Base-by-base conservation (phyloP, 495 filamentous ascomycete genomes). In the Venustampulla echinocandica region DNA sequence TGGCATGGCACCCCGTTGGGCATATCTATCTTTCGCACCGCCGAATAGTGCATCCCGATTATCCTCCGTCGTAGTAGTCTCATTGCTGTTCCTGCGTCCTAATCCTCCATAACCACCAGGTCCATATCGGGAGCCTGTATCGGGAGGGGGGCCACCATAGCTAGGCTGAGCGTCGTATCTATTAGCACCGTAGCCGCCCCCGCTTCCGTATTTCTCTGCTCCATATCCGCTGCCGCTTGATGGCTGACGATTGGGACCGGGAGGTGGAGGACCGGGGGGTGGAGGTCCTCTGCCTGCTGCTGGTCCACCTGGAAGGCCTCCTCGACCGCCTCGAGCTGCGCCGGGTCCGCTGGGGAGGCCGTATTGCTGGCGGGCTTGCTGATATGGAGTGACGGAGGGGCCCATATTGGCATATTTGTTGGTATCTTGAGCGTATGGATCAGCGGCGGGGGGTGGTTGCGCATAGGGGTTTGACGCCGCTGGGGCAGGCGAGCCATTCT, bases 61-160 rank as follows among this genome's bases (percentile, higher is more conserved):
- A 39, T 68, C 67, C 53, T 81, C 77, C 4, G 60, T 60, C 4
- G 56, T 55, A 34, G 56, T 59, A 22, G 75, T 70, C 45, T 76
- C 71, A 39, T 74, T 73, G 54, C 75, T 78, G 39, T 76, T 71
- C 17, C 51, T 49, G 38, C 60, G 65, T 46, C 81, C 82, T 35
- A 88, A 55, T 20, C 82, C 82, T 36, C 85, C 85, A 55, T 90
- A 90, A 38, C 85, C 85, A 49, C 83, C 81, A 42, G 74, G 64
- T 27, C 82, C 75, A 49, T 57, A 57, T 42, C 41, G 49, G 1
- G 55, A 58, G 21, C 50, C 50, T 14, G 50, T 28, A 47, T 76
- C 49, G 69, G 45, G 65, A 65, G 22, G 71, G 10, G 34, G 65
- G 27, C 40, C 44, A 32, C 42, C 35, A 34, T 21, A 47, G 38